Evolutionary conservation across 371 early-diverging fungal genomes (phyloP).

Genomic region (Rhizopus sp.): DNA sequence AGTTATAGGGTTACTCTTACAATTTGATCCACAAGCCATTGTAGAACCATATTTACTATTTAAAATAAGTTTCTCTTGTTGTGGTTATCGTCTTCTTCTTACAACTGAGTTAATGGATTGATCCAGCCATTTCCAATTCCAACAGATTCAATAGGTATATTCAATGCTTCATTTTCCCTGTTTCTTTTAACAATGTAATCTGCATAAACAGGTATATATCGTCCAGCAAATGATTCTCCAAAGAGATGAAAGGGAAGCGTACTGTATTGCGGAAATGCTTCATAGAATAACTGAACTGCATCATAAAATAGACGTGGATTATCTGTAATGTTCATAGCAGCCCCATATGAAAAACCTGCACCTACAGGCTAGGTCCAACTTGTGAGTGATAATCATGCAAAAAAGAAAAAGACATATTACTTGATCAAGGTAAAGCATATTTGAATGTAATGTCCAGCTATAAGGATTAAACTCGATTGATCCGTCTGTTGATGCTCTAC

Average conservation of each 20-base stretch:
- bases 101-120: constrained; percentile 32
- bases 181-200: constrained; percentile 32
- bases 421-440: constrained; percentile 85
- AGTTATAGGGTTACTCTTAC: constrained; percentile 10
- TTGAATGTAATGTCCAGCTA: constrained; percentile 81
- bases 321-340: constrained; percentile 45
- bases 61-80: not conserved
- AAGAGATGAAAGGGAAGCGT: constrained; percentile 45
- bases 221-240: constrained; percentile 78
- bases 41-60: constrained; percentile 16
- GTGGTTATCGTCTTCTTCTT: constrained; percentile 2
- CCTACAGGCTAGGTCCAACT: constrained; percentile 56
- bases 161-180: not conserved
- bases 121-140: constrained; percentile 36
- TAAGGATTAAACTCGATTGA: constrained; percentile 55
- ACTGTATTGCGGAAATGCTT: constrained; percentile 58
- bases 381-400: not conserved
- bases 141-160: constrained; percentile 26
- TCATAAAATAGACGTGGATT: constrained; percentile 53
- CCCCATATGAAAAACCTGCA: constrained; percentile 75
- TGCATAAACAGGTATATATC: constrained; percentile 74
- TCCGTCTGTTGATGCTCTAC: constrained; percentile 60
- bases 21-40: constrained; percentile 33
- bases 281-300: constrained; percentile 71
- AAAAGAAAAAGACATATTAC: constrained; percentile 10